Evolutionary conservation across 1,139 yeast genomes (phyloP).

Genomic region (Nematodospora anomalae): DNA sequence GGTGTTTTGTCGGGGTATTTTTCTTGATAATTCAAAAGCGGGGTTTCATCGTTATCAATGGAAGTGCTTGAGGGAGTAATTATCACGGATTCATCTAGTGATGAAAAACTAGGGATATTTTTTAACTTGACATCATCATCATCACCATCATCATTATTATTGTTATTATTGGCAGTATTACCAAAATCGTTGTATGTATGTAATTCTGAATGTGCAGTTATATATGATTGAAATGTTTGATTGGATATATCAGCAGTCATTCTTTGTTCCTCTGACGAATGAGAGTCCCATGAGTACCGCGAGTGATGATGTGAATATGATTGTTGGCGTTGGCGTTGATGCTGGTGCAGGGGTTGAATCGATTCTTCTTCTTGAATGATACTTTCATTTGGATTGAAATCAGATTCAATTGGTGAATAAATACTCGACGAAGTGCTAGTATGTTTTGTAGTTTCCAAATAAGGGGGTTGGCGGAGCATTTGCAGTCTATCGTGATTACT

Average conservation of each 20-base stretch:
- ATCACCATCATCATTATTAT: neutral
- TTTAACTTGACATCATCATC: neutral
- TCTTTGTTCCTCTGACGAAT: constrained; percentile 1
- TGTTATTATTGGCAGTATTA: constrained; percentile 1
- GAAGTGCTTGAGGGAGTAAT: constrained; percentile 17
- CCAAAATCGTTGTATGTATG: constrained; percentile 6
- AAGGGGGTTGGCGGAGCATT: constrained; percentile 10
- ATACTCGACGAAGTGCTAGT: constrained; percentile 36
- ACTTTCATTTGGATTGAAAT: constrained; percentile 10
- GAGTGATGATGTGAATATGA: neutral
- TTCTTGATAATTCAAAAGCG: constrained; percentile 20
- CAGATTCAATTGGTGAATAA: constrained; percentile 28
- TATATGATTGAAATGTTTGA: constrained; percentile 28
- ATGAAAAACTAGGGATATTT: constrained; percentile 29
- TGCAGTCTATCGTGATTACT: no score
- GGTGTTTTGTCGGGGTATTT: constrained; percentile 32
- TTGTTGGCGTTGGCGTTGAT: constrained; percentile 1
- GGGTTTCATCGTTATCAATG: constrained; percentile 33
- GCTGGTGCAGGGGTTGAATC: constrained; percentile 8
- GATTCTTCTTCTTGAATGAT: constrained; percentile 18
- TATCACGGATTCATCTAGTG: constrained; percentile 35
- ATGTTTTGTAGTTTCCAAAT: constrained; percentile 16
- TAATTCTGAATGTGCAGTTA: constrained; percentile 23
- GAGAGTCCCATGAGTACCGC: neutral
- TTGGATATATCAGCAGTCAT: constrained; percentile 22